Evolutionary conservation across 345 rosid species (phyloP).

Genomic region (Aethionema arabicum): DNA sequence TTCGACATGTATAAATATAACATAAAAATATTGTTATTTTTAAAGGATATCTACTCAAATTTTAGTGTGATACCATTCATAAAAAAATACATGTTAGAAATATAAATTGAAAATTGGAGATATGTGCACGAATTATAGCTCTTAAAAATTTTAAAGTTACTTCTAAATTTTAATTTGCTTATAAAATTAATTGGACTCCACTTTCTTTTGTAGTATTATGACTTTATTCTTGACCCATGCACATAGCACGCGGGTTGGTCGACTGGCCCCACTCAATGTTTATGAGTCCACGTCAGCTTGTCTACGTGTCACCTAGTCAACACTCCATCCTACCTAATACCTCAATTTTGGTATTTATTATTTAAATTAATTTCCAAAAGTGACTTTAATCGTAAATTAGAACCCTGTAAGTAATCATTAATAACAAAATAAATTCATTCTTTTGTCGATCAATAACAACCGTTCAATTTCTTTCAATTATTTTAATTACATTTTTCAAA

Average conservation of each 20-base stretch:
- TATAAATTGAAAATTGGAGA: conserved; percentile 19
- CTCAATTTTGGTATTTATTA: background rate
- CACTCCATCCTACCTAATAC: conserved; percentile 23
- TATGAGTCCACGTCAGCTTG: conserved; percentile 26
- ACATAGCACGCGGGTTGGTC: conserved; percentile 34
- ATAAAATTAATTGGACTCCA: conserved; percentile 21
- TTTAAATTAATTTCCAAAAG: background rate
- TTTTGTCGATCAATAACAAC: background rate
- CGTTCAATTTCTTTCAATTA: conserved; percentile 1
- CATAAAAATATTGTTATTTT: background rate
- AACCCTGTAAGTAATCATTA: background rate
- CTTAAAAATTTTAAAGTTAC: conserved; percentile 6
- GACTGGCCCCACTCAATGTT: conserved; percentile 20
- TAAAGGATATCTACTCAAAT: background rate
- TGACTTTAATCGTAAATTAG: background rate
- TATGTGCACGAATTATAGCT: conserved; percentile 19
- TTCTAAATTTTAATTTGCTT: conserved; percentile 18
- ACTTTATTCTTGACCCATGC: conserved; percentile 18
- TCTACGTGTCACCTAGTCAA: conserved; percentile 23
- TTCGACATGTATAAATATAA: background rate
- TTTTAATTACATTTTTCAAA: conserved; percentile 21
- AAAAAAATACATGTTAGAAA: no score
- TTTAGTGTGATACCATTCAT: background rate
- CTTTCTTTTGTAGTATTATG: conserved; percentile 8
- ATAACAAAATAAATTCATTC: background rate